Base-by-base conservation (phyloP, 768 basidiomycete species). In the Lactarius indigo region DNA sequence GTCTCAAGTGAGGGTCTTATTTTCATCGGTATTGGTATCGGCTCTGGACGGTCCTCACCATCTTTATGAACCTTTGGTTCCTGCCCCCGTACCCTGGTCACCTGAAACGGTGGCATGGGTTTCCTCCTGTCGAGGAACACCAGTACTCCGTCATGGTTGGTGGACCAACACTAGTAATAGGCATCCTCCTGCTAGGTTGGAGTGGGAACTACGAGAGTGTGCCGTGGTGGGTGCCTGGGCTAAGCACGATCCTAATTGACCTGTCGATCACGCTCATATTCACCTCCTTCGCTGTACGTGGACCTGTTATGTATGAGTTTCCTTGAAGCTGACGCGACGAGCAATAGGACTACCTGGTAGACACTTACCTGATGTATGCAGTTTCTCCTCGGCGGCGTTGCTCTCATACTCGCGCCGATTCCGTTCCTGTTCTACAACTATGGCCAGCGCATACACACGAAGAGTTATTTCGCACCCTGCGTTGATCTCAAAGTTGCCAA, bases 361-460 rank as follows among this genome's bases (percentile, higher is more conserved):
- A 88, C 66, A 85, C 84, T 4, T 87, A 85, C 69, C 72, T 85
- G 2, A 58, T 56, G 56, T 73, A 73, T 55, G 82, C 80, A 68
- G 87, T 87, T 2, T 87, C 85, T 91, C 23, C 78, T 90, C 18
- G 89, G 83, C 8, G 77, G 84, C 62, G 71, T 90, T 28, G 80
- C 80, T 0, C 75, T 89, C 2, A 67, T 87, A 20, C 82, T 88
- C 42, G 79, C 84, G 1, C 90, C 89, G 1, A 84, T 82, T 55
- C 89, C 89, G 0, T 86, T 89, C 77, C 71, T 89, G 37, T 90
- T 91, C 79, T 88, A 86, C 76, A 83, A 82, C 64, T 90, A 85
- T 73, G 89, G 90, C 2, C 74, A 84, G 1, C 72, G 73, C 42
- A 85, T 91, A 61, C 79, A 89, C 9, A 73, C 76, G 18, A 78